A percentile compares a stretch with the other conserved stretches of the same genome.
Conservation (phyloP, 2,329 filamentous ascomycete genomes). For the Verticillium albo-atrum region DNA sequence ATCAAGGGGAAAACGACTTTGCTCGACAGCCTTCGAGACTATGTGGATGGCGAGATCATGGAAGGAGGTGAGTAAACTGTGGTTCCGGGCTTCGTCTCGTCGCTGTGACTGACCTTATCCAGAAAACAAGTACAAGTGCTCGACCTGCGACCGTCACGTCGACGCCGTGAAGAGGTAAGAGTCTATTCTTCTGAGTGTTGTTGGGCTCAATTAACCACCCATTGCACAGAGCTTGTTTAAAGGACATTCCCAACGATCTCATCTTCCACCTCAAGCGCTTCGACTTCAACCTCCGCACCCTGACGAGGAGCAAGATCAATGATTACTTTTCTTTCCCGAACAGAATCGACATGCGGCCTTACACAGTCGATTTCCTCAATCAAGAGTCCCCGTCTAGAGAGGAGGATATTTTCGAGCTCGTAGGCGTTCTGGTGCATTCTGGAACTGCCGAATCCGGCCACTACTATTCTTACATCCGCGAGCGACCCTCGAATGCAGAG, state of each 20-base stretch:
- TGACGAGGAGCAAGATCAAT: slow-evolving; percentile 89
- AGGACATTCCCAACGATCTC: slow-evolving; percentile 87
- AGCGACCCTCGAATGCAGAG: slow-evolving; percentile 56
- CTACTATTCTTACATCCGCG: slow-evolving; percentile 93
- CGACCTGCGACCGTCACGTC: slow-evolving; percentile 81
- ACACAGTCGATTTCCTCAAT: slow-evolving; percentile 81
- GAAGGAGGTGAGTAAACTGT: slow-evolving; percentile 61
- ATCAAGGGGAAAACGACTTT: slow-evolving; percentile 87
- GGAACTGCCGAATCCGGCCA: slow-evolving; percentile 92
- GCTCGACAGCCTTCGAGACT: slow-evolving; percentile 86
- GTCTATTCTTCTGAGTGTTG: slow-evolving; percentile 11
- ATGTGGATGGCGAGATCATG: slow-evolving; percentile 93
- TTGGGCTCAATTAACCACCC: slow-evolving; percentile 1
- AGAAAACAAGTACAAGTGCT: slow-evolving; percentile 98
- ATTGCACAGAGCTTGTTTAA: slow-evolving; percentile 74
- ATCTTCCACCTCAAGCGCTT: slow-evolving; percentile 94
- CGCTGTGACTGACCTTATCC: slow-evolving; percentile 1
- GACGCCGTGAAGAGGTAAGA: slow-evolving; percentile 79
- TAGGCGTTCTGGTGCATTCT: slow-evolving; percentile 90
- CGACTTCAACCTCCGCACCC: slow-evolving; percentile 71
- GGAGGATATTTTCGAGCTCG: slow-evolving; percentile 83
- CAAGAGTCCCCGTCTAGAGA: slow-evolving; percentile 49
- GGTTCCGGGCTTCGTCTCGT: background rate
- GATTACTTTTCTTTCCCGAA: slow-evolving; percentile 87
- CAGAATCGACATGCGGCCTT: slow-evolving; percentile 80